phyloP scores from a whole-genome alignment of 2,329 filamentous ascomycete genomes.

The Penicillium palitans region DNA sequence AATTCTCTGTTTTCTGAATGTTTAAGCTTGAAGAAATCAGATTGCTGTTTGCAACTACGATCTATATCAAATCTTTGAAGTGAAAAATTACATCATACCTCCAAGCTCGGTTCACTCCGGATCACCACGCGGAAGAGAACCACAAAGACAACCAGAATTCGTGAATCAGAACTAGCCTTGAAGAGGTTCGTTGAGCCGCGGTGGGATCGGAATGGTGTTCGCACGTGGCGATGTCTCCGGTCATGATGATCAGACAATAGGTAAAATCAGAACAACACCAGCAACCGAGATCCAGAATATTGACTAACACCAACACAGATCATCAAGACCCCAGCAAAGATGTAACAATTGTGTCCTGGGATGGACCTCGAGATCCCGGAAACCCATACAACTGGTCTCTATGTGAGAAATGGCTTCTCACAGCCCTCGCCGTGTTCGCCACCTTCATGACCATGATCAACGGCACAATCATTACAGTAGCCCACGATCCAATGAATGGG shows the following conservation, averaged over 20 bases:
- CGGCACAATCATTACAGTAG: constrained; percentile 43
- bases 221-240: constrained; percentile 25
- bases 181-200: background rate
- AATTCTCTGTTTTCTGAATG: background rate
- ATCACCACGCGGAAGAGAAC: background rate
- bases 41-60: background rate
- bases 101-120: background rate
- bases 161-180: no score
- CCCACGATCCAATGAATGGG: constrained; percentile 39
- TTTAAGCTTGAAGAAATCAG: background rate
- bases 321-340: constrained; percentile 17
- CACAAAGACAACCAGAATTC: background rate
- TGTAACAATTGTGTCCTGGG: constrained; percentile 30
- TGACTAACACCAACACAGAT: constrained; percentile 19
- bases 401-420: constrained; percentile 39
- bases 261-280: constrained; percentile 10
- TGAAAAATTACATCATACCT: constrained; percentile 20
- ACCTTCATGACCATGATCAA: constrained; percentile 40
- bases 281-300: background rate
- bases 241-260: constrained; percentile 19
- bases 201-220: constrained; percentile 21
- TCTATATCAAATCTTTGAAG: background rate
- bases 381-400: constrained; percentile 44
- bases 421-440: constrained; percentile 28
- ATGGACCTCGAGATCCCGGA: constrained; percentile 33